Conservation (phyloP, 2,329 filamentous ascomycete genomes). For the Bertia moriformis region DNA sequence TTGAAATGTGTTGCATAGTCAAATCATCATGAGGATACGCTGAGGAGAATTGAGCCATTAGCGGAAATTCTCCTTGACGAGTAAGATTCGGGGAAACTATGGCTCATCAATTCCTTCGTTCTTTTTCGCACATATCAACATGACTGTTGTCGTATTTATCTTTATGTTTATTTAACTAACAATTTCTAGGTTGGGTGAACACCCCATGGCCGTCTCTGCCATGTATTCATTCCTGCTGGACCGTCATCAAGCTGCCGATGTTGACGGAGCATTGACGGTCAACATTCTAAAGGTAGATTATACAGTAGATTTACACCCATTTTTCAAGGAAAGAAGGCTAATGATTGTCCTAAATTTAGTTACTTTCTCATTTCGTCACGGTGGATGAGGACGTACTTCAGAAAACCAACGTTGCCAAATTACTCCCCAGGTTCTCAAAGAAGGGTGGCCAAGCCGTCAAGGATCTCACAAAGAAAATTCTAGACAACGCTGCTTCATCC, state of each 20-base stretch:
- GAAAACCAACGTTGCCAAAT: constrained; percentile 43
- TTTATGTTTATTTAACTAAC: too few relatives aligned
- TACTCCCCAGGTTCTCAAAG: constrained; percentile 39
- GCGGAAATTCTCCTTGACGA: too few relatives aligned
- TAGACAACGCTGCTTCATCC: constrained; percentile 27
- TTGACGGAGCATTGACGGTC: constrained; percentile 23
- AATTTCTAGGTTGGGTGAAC: constrained; percentile 27
- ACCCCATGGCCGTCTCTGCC: constrained; percentile 26
- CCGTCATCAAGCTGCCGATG: constrained; percentile 28
- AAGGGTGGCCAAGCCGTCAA: constrained; percentile 41
- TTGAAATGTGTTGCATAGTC: too few relatives aligned
- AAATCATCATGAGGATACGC: too few relatives aligned
- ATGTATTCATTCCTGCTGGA: constrained; percentile 30
- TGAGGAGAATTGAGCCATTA: too few relatives aligned
- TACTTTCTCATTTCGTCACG: constrained; percentile 37
- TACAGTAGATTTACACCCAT: too few relatives aligned
- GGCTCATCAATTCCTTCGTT: too few relatives aligned
- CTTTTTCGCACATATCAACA: too few relatives aligned
- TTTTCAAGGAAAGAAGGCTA: not conserved
- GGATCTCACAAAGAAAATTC: constrained; percentile 34
- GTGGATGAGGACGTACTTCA: constrained; percentile 40
- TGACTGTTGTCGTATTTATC: too few relatives aligned
- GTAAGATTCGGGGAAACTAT: too few relatives aligned
- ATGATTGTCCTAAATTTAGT: constrained; percentile 13
- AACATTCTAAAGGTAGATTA: constrained; percentile 26